Evolutionary conservation across 176 grass and related monocot species (phyloP), one percentile per base, ranked within the genome.

Genomic region (Metroxylon sagu): DNA sequence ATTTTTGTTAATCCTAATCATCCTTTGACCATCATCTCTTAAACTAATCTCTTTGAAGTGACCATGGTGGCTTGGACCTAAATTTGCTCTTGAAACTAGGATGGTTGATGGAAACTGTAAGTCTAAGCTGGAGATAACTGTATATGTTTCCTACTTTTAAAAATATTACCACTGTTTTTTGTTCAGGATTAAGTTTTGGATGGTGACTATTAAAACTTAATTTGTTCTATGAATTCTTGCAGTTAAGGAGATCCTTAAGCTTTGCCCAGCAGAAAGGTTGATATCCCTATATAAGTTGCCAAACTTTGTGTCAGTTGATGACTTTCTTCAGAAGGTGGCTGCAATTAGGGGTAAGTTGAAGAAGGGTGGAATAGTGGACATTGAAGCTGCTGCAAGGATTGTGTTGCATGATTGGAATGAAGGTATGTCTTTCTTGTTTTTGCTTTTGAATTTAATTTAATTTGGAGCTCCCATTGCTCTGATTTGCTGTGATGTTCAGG

Each of bases 341-440:
- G 85, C 93, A 16, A 49, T 85, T 52, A 70, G 79, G 5, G 93
- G 93, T 29, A 88, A 83, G 67, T 72, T 88, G 70, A 92, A 98
- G 83, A 98, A 98, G 43, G 93, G 93, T 72, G 93, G 93, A 71
- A 71, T 92, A 66, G 84, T 88, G 56, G 93, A 98, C 57, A 63
- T 83, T 61, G 93, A 88, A 79, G 87, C 93, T 60, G 84, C 81
- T 54, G 93, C 93, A 48, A 88, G 71, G 73, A 92, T 98, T 65
- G 87, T 98, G 51, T 84, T 98, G 62, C 87, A 98, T 76, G 87
- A 98, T 65, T 98, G 87, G 87, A 92, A 98, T 65, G 93, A 92
- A 62, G 93, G 93, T 98, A 80, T 14, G 27, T 14, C 5, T 71
- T 21, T 72, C 3, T 52, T 65, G 48, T 16, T 61, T 62, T 67